Percentiles rank a stretch among this genome's conserved stretches.
These are phyloP conservation scores for Talaromyces sp. DNA, from an alignment of 2,329 filamentous ascomycete genomes.

Conservation along the genomic window DNA sequence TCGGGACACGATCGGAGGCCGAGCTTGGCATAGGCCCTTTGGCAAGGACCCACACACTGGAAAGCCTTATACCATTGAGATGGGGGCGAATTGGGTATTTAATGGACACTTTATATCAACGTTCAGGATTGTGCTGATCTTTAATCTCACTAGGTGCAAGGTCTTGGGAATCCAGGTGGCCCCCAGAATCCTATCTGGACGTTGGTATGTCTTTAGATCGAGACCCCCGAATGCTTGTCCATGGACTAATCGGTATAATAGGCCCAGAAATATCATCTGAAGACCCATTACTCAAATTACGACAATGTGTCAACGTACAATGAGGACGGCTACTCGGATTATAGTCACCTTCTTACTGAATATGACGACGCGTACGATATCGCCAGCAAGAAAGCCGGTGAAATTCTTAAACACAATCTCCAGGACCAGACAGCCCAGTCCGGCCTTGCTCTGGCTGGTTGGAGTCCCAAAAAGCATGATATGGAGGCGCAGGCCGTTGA, in stretches of 20 bases:
- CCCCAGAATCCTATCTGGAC: slow-evolving; percentile 62
- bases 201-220: slow-evolving; percentile 4
- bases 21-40: slow-evolving; percentile 60
- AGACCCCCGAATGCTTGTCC: background rate
- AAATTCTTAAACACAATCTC: slow-evolving; percentile 59
- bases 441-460: slow-evolving; percentile 62
- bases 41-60: slow-evolving; percentile 53
- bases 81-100: slow-evolving; percentile 68
- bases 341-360: slow-evolving; percentile 52
- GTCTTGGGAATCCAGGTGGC: slow-evolving; percentile 40
- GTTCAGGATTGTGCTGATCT: background rate
- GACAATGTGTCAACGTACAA: slow-evolving; percentile 63
- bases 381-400: slow-evolving; percentile 59
- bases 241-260: background rate
- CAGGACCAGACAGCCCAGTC: slow-evolving; percentile 65
- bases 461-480: slow-evolving; percentile 55
- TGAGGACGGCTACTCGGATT: slow-evolving; percentile 58
- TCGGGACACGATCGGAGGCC: slow-evolving; percentile 64
- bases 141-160: slow-evolving; percentile 42
- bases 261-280: slow-evolving; percentile 38
- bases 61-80: slow-evolving; percentile 61
- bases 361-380: slow-evolving; percentile 52
- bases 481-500: slow-evolving; percentile 57
- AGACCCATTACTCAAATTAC: slow-evolving; percentile 62
- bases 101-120: background rate